Evolutionary conservation across 2,329 filamentous ascomycete species (phyloP).

Genomic region (Periconia macrospinosa): DNA sequence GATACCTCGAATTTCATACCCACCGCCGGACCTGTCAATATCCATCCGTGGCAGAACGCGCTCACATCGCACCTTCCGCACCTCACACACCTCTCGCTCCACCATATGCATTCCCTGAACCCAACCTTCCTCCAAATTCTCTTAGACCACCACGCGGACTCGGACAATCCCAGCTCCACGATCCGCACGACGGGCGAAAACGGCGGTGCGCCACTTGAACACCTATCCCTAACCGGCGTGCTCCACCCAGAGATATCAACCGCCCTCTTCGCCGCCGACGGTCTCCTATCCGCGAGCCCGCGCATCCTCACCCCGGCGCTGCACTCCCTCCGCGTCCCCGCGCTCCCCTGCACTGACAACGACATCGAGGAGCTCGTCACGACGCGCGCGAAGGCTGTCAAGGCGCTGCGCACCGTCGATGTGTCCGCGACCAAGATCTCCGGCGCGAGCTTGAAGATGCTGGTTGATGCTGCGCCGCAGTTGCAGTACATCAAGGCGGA

Average conservation of each 20-base stretch:
- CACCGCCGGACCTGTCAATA: background rate
- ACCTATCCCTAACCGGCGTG: background rate
- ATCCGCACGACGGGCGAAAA: background rate
- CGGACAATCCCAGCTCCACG: background rate
- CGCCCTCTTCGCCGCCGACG: slow-evolving; percentile 7
- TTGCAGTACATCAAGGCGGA: slow-evolving; percentile 38
- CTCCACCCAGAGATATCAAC: background rate
- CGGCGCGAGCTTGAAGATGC: slow-evolving; percentile 44
- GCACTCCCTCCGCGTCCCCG: slow-evolving; percentile 16
- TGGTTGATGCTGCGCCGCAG: slow-evolving; percentile 29
- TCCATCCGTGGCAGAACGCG: background rate
- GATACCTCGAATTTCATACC: background rate
- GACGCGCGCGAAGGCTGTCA: slow-evolving; percentile 16
- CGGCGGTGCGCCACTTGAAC: background rate
- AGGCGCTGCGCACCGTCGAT: slow-evolving; percentile 26
- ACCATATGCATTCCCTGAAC: slow-evolving; percentile 10
- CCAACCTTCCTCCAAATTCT: slow-evolving; percentile 9
- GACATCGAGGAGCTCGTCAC: slow-evolving; percentile 29
- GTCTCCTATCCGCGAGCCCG: slow-evolving; percentile 15
- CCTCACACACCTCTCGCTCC: slow-evolving; percentile 22
- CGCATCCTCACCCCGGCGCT: slow-evolving; percentile 27
- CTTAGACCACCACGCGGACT: slow-evolving; percentile 11
- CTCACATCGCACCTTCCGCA: slow-evolving; percentile 7
- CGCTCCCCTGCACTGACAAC: slow-evolving; percentile 29
- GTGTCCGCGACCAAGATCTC: slow-evolving; percentile 43